These are phyloP conservation scores for Sclerotinia nivalis DNA, from an alignment of 2,329 filamentous ascomycete genomes.

Conservation along the genomic window DNA sequence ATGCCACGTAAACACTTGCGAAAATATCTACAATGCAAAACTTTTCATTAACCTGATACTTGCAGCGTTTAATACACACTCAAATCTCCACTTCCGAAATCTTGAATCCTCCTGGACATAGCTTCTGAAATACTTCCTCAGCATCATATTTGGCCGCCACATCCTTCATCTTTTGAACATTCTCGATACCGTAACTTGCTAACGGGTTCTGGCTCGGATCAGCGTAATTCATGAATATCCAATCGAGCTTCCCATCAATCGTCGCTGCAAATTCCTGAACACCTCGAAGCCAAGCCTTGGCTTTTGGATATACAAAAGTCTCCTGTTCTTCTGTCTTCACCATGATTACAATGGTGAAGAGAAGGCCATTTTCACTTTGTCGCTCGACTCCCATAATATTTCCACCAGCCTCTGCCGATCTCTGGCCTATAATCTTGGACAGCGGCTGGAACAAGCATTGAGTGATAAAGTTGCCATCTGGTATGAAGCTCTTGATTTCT, in stretches of 20 bases:
- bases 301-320: background rate
- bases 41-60: too few relatives aligned
- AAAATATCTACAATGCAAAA: too few relatives aligned
- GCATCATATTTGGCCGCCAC: constrained; percentile 6
- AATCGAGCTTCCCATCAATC: background rate
- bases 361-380: background rate
- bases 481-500: constrained; percentile 4
- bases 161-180: background rate
- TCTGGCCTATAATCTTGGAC: background rate
- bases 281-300: constrained; percentile 1
- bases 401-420: background rate
- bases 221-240: background rate
- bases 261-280: constrained; percentile 1
- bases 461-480: constrained; percentile 5
- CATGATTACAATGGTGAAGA: background rate
- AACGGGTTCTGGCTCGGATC: background rate
- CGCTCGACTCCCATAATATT: constrained; percentile 2
- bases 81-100: constrained; percentile 1
- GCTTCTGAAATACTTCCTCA: background rate
- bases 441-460: constrained; percentile 3
- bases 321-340: background rate
- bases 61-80: background rate
- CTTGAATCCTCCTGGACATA: constrained; percentile 8
- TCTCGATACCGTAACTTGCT: background rate
- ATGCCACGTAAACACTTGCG: too few relatives aligned